Percentiles rank a stretch among this genome's conserved stretches.
phyloP scores from a whole-genome alignment of 257 asterid genomes.

The Capsicum rhomboideum region DNA sequence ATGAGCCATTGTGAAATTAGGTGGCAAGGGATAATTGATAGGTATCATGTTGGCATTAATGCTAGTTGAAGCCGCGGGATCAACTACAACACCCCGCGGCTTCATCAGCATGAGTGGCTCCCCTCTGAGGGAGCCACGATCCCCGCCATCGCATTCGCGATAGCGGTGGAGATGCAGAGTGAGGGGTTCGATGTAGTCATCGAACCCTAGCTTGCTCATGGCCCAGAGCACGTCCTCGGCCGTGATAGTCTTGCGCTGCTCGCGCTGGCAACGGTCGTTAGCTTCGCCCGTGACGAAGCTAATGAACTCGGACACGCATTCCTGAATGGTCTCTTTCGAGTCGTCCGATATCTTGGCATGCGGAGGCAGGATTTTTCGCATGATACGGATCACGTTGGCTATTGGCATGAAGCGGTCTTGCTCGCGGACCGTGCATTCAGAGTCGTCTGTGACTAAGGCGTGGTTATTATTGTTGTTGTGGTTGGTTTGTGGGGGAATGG shows the following conservation, averaged over 20 bases:
- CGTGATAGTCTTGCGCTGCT: conserved; percentile 92
- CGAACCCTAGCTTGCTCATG: conserved; percentile 90
- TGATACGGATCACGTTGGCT: conserved; percentile 76
- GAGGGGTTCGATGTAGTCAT: conserved; percentile 76
- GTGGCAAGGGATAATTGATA: conserved; percentile 8
- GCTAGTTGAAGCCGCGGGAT: conserved; percentile 11
- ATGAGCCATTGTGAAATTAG: conserved; percentile 37
- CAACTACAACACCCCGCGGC: conserved; percentile 13
- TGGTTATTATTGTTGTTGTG: neutral
- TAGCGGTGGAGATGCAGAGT: conserved; percentile 61
- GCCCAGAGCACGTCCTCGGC: conserved; percentile 96
- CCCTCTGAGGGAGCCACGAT: conserved; percentile 47
- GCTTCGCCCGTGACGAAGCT: conserved; percentile 91
- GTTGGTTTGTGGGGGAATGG: neutral
- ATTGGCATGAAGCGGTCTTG: conserved; percentile 96
- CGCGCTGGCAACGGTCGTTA: conserved; percentile 82
- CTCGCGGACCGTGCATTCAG: conserved; percentile 67
- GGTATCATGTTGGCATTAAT: conserved; percentile 18
- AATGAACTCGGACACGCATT: conserved; percentile 83
- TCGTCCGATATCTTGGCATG: conserved; percentile 84
- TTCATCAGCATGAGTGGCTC: conserved; percentile 37
- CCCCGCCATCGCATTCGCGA: conserved; percentile 67
- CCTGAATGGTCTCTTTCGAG: conserved; percentile 90
- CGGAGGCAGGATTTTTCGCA: conserved; percentile 74
- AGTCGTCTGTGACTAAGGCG: conserved; percentile 11